These are phyloP conservation scores for Talaromyces ruber DNA, from an alignment of 495 filamentous ascomycete species.

Conservation along the genomic window DNA sequence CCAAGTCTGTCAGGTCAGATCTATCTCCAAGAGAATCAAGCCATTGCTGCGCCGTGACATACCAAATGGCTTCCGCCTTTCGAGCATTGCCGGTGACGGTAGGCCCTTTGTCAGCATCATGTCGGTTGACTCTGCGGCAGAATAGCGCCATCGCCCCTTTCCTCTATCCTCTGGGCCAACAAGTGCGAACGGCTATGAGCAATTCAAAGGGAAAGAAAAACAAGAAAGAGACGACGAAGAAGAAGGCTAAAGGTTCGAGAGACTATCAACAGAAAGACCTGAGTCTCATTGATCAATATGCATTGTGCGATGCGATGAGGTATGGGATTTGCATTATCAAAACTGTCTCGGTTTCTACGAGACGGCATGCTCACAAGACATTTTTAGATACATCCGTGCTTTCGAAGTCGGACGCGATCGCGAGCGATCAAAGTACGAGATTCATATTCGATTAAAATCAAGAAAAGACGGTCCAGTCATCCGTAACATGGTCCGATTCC, in stretches of 20 bases:
- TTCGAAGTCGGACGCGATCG: slow-evolving; percentile 81
- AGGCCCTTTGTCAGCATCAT: slow-evolving; percentile 29
- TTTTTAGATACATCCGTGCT: slow-evolving; percentile 75
- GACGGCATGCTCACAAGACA: not conserved
- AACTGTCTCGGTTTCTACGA: not conserved
- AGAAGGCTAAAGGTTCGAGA: slow-evolving; percentile 55
- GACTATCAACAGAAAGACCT: slow-evolving; percentile 56
- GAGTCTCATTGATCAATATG: slow-evolving; percentile 56
- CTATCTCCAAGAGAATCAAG: slow-evolving; percentile 8
- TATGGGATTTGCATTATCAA: slow-evolving; percentile 20
- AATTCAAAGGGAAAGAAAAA: slow-evolving; percentile 35
- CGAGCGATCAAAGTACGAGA: slow-evolving; percentile 71
- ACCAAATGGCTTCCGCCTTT: slow-evolving; percentile 32
- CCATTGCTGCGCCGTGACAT: not conserved
- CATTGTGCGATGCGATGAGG: slow-evolving; percentile 91
- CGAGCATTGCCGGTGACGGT: slow-evolving; percentile 30
- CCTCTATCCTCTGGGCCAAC: slow-evolving; percentile 22
- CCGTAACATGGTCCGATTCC: slow-evolving; percentile 78
- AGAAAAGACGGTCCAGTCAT: slow-evolving; percentile 75
- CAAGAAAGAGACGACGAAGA: slow-evolving; percentile 39
- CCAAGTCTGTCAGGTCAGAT: not conserved
- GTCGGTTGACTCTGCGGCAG: slow-evolving; percentile 21
- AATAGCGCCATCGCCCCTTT: slow-evolving; percentile 23
- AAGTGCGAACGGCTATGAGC: slow-evolving; percentile 29
- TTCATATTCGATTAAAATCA: slow-evolving; percentile 70